phyloP scores from a whole-genome alignment of 208 protist species.

The Trichomonas vaginalis region DNA sequence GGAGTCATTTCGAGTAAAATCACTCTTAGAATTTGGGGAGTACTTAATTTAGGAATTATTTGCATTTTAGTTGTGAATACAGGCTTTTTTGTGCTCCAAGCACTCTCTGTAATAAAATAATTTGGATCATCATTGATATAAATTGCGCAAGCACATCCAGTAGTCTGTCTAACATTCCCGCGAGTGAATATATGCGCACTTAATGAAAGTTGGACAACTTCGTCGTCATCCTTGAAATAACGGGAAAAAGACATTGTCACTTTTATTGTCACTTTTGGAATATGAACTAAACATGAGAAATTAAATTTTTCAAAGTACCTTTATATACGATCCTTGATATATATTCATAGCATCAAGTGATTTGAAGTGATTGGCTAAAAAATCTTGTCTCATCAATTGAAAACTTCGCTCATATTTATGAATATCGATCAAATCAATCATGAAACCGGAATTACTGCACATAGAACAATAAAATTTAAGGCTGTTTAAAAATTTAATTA shows the following conservation, averaged over 20 bases:
- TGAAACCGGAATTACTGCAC: too few species aligned
- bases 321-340: too few species aligned
- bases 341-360: too few species aligned
- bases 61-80: neutral
- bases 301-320: too few species aligned
- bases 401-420: too few species aligned
- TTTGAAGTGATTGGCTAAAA: too few species aligned
- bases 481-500: too few species aligned
- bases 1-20: neutral
- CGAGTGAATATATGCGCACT: neutral
- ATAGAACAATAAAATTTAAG: too few species aligned
- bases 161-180: neutral
- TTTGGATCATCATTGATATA: neutral
- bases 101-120: neutral
- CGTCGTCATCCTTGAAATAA: neutral
- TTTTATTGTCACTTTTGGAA: too few species aligned
- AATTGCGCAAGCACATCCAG: neutral
- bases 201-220: neutral
- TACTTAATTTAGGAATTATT: neutral
- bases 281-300: too few species aligned
- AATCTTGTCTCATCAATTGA: too few species aligned
- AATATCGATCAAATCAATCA: too few species aligned
- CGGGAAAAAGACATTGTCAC: neutral
- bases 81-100: neutral
- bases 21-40: neutral